These are phyloP conservation scores for Lolium perenne DNA, from an alignment of 176 grass and related monocot species.

Conservation along the genomic window DNA sequence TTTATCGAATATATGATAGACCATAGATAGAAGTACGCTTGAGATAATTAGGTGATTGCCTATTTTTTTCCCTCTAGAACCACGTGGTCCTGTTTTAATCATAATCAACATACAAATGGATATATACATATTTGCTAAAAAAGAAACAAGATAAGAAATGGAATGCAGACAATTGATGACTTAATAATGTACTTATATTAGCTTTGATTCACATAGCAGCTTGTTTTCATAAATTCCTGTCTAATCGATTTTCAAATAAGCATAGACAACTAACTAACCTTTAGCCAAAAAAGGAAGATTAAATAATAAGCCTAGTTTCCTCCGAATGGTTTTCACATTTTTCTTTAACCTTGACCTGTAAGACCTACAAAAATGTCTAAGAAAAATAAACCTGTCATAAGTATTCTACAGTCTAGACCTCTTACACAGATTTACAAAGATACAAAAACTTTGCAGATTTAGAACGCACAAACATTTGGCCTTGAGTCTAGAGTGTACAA, in stretches of 20 bases:
- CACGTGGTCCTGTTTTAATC: too few species aligned
- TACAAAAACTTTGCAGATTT: conserved; percentile 27
- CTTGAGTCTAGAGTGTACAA: conserved; percentile 21
- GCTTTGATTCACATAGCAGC: background rate
- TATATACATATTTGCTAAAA: too few species aligned
- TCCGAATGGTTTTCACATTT: conserved; percentile 25
- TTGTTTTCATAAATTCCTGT: background rate
- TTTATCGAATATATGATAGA: too few species aligned
- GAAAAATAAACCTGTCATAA: conserved; percentile 18
- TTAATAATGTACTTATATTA: background rate
- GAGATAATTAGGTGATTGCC: too few species aligned
- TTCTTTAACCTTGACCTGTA: background rate
- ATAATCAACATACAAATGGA: too few species aligned
- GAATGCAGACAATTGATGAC: too few species aligned
- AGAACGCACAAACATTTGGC: conserved; percentile 23
- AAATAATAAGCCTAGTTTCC: conserved; percentile 12
- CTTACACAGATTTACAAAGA: conserved; percentile 42
- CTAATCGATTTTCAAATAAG: background rate
- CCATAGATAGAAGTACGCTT: too few species aligned
- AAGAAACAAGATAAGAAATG: too few species aligned
- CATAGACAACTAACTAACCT: background rate
- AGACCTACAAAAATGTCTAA: conserved; percentile 9
- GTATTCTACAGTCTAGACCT: conserved; percentile 7
- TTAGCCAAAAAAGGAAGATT: background rate
- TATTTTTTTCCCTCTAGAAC: too few species aligned